Percentiles rank a stretch among this genome's conserved stretches.
Conservation (phyloP, 306 rosid genomes). For the Amphicarpaea edgeworthii region DNA sequence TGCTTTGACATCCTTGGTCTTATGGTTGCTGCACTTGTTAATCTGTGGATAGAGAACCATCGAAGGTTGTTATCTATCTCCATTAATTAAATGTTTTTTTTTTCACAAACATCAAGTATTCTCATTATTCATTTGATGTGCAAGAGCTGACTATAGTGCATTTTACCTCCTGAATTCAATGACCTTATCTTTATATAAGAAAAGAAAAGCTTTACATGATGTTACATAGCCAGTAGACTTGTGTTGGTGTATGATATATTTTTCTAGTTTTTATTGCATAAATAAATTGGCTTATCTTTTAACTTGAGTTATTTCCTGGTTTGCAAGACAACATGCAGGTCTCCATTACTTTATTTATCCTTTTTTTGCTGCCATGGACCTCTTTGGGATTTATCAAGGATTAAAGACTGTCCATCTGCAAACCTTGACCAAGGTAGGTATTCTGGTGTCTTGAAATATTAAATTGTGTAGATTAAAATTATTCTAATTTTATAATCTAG, state of each 20-base stretch:
- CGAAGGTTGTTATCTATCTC: slow-evolving; percentile 61
- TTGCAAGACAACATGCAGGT: slow-evolving; percentile 68
- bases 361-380: slow-evolving; percentile 80
- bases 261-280: slow-evolving; percentile 17
- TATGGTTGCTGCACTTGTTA: slow-evolving; percentile 76
- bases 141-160: slow-evolving; percentile 1
- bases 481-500: slow-evolving; percentile 8
- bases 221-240: slow-evolving; percentile 14
- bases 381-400: slow-evolving; percentile 86
- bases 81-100: not conserved
- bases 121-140: slow-evolving; percentile 9
- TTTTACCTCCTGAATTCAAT: slow-evolving; percentile 8
- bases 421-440: slow-evolving; percentile 86
- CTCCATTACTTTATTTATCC: slow-evolving; percentile 75
- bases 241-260: slow-evolving; percentile 8
- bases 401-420: slow-evolving; percentile 83
- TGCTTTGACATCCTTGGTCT: slow-evolving; percentile 97
- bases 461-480: not conserved
- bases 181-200: not conserved
- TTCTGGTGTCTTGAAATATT: slow-evolving; percentile 38
- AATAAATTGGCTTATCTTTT: slow-evolving; percentile 39
- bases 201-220: not conserved
- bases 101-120: not conserved
- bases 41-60: slow-evolving; percentile 62
- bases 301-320: slow-evolving; percentile 47